These are phyloP conservation scores for Apophysomyces ossiformis DNA, from an alignment of 371 early-diverging fungal genomes.

Conservation along the genomic window DNA sequence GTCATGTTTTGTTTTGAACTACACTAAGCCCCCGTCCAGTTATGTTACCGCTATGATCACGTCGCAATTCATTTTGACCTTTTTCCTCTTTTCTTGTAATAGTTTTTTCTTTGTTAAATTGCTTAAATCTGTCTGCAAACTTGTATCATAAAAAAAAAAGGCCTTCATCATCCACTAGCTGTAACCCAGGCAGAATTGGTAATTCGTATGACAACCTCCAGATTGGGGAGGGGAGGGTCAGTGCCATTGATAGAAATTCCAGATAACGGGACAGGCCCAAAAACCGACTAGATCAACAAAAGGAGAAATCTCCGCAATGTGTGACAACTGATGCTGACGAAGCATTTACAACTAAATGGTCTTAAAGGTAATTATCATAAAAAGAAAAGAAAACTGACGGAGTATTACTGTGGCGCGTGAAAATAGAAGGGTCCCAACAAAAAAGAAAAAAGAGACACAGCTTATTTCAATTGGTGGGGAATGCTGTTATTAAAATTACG, in stretches of 20 bases:
- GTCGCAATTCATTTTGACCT: neutral
- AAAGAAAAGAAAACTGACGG: neutral
- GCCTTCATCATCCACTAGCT: neutral
- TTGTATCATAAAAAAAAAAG: constrained; percentile 3
- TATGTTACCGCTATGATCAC: constrained; percentile 4
- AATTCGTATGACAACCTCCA: no score
- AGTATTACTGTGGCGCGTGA: neutral
- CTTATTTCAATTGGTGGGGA: no score
- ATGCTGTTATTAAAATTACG: no score
- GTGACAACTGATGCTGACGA: neutral
- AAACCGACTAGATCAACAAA: neutral
- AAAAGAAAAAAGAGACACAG: neutral
- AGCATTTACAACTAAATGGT: neutral
- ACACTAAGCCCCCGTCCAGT: constrained; percentile 3
- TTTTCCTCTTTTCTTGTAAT: constrained; percentile 4
- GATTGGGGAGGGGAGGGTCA: no score
- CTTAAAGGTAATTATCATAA: neutral
- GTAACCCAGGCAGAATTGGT: no score
- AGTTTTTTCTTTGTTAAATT: neutral
- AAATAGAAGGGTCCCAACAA: neutral
- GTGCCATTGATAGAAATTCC: constrained; percentile 3
- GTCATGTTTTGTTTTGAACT: neutral
- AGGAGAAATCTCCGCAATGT: neutral
- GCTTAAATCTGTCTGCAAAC: neutral
- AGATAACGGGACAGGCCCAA: neutral